Evolutionary conservation across 306 rosid species (phyloP).

Genomic region (Gillenia trifoliata): DNA sequence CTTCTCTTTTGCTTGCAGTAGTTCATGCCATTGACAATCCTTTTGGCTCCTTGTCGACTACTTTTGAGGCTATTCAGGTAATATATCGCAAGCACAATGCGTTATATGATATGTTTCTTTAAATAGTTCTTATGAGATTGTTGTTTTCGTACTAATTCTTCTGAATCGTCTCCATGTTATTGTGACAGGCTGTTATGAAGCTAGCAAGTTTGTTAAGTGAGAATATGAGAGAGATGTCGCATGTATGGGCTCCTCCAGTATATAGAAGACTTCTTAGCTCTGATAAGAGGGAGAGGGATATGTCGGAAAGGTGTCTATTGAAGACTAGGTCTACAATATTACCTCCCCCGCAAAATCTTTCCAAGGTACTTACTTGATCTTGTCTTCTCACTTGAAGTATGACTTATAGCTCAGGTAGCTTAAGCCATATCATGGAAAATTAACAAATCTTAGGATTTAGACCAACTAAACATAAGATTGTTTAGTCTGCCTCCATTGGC

Average conservation of each 20-base stretch:
- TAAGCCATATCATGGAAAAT: background rate
- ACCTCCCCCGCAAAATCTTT: constrained; percentile 67
- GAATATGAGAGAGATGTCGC: constrained; percentile 60
- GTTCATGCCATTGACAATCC: constrained; percentile 83
- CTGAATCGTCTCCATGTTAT: constrained; percentile 6
- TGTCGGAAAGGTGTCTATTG: constrained; percentile 74
- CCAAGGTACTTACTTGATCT: constrained; percentile 46
- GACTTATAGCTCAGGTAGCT: no score
- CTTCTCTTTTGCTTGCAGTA: constrained; percentile 50
- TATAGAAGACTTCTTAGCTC: constrained; percentile 76
- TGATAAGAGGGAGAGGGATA: constrained; percentile 80
- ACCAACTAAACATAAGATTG: background rate
- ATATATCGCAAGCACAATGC: background rate
- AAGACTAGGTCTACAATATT: constrained; percentile 53
- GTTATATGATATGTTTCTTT: background rate
- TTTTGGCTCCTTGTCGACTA: constrained; percentile 77
- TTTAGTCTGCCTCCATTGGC: background rate
- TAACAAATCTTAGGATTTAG: background rate
- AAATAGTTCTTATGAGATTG: no score
- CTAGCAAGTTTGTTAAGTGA: constrained; percentile 45
- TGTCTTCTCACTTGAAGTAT: background rate
- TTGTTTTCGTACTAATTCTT: background rate
- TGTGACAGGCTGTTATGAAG: constrained; percentile 61
- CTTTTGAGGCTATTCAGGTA: constrained; percentile 90
- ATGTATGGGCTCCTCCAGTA: constrained; percentile 75